These are phyloP conservation scores for Lactifluus piperatus DNA, from an alignment of 768 basidiomycete genomes.

Conservation along the genomic window DNA sequence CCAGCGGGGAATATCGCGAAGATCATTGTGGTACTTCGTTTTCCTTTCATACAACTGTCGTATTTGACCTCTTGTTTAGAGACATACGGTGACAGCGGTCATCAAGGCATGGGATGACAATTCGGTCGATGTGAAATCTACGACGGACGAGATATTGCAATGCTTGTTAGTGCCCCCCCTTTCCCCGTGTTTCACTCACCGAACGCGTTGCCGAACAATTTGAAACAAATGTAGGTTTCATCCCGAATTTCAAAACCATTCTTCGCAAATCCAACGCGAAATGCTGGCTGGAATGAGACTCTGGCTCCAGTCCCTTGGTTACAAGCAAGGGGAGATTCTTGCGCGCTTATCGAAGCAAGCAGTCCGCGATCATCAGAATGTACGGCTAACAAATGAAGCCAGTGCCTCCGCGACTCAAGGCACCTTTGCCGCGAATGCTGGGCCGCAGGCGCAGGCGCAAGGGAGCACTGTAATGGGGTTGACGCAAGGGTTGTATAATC, in stretches of 20 bases:
- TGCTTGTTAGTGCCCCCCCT: conserved; percentile 42
- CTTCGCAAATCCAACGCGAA: conserved; percentile 60
- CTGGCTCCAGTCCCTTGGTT: conserved; percentile 50
- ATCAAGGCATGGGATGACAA: conserved; percentile 76
- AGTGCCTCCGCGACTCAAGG: conserved; percentile 39
- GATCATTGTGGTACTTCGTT: conserved; percentile 47
- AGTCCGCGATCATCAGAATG: conserved; percentile 66
- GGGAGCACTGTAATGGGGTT: conserved; percentile 37
- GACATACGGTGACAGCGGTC: conserved; percentile 56
- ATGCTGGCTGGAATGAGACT: conserved; percentile 62
- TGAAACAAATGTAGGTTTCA: conserved; percentile 53
- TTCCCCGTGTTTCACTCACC: neutral
- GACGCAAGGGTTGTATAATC: conserved; percentile 28
- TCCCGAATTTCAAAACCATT: conserved; percentile 64
- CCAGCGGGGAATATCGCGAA: conserved; percentile 71
- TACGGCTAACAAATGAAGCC: conserved; percentile 47
- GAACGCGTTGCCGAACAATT: neutral
- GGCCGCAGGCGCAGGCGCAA: conserved; percentile 39
- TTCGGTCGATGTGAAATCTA: conserved; percentile 44
- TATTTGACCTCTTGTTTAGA: conserved; percentile 29
- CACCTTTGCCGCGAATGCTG: conserved; percentile 40
- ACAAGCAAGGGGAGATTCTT: conserved; percentile 40
- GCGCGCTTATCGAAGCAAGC: conserved; percentile 52
- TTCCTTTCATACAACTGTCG: neutral
- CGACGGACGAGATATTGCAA: conserved; percentile 55